Base-by-base conservation (phyloP, 305 asterid species). In the Fraxinus velutina region DNA sequence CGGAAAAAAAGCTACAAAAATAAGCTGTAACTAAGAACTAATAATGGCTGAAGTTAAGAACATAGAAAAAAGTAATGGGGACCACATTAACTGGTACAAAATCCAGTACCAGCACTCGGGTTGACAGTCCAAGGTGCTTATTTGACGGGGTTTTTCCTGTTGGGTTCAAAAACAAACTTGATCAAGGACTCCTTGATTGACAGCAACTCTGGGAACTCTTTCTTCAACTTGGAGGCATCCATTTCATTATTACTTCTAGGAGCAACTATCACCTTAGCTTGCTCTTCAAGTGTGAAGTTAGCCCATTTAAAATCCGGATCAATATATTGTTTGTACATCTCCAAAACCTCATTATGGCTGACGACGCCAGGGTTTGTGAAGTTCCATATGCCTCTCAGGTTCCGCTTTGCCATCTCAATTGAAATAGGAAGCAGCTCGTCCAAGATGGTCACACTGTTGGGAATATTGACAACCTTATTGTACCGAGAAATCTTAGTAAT, bases 351-450 rank as follows among this genome's bases (percentile, higher is more conserved):
- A 12, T 94, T 94, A 85, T 94, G 98, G 93, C 98, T 92, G 21
- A 93, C 91, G 0, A 89, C 97, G 1, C 97, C 98, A 1, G 98
- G 97, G 83, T 94, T 94, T 32, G 98, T 93, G 91, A 94, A 94
- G 90, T 94, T 94, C 94, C 94, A 94, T 75, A 94, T 90, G 82
- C 98, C 98, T 83, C 89, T 92, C 3, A 94, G 94, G 86, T 94
- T 93, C 66, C 98, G 86, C 81, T 94, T 94, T 29, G 98, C 98
- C 98, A 94, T 93, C 91, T 94, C 97, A 22, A 94, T 92, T 0
- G 98, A 91, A 76, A 94, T 94, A 5, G 97, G 98, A 79, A 94
- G 93, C 77, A 93, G 97, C 89, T 94, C 98, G 50, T 94, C 98
- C 93, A 94, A 90, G 83, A 93, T 80, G 0, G 98, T 94, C 95